phyloP scores from a whole-genome alignment of 305 asterid species.

The Solanum chacoense region DNA sequence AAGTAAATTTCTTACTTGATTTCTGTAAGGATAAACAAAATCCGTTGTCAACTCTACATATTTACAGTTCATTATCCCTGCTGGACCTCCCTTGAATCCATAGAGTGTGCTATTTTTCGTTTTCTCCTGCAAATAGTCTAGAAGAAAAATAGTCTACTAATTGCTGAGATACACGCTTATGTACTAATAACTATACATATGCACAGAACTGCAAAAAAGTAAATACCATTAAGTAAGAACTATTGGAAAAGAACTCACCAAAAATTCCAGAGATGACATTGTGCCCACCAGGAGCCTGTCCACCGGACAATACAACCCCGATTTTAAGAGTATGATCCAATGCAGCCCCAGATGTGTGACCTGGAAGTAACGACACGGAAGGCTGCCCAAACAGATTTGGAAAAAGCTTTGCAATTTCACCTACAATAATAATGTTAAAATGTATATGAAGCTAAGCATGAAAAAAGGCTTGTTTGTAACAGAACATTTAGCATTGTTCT shows the following conservation, averaged over 20 bases:
- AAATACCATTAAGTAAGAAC: neutral
- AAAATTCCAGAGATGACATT: constrained; percentile 58
- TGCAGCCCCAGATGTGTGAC: constrained; percentile 16
- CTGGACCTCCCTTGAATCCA: constrained; percentile 67
- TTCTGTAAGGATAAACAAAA: constrained; percentile 43
- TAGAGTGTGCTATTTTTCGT: constrained; percentile 45
- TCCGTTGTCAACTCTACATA: constrained; percentile 47
- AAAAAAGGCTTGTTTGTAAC: neutral
- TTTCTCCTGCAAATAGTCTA: constrained; percentile 41
- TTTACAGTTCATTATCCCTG: constrained; percentile 58
- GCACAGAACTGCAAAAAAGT: neutral
- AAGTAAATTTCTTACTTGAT: constrained; percentile 30
- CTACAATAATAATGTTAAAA: constrained; percentile 8
- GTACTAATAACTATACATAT: neutral
- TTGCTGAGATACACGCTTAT: neutral
- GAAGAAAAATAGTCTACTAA: neutral
- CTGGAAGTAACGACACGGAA: constrained; percentile 31
- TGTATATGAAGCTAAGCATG: neutral
- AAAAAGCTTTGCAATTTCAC: constrained; percentile 51
- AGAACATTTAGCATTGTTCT: neutral
- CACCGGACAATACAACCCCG: constrained; percentile 61
- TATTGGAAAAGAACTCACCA: constrained; percentile 20
- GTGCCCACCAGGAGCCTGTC: constrained; percentile 74
- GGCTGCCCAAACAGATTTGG: constrained; percentile 54
- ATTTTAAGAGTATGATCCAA: constrained; percentile 26